Conservation (phyloP, 2,329 filamentous ascomycete species). For the Aspergillus pseudotamarii region DNA sequence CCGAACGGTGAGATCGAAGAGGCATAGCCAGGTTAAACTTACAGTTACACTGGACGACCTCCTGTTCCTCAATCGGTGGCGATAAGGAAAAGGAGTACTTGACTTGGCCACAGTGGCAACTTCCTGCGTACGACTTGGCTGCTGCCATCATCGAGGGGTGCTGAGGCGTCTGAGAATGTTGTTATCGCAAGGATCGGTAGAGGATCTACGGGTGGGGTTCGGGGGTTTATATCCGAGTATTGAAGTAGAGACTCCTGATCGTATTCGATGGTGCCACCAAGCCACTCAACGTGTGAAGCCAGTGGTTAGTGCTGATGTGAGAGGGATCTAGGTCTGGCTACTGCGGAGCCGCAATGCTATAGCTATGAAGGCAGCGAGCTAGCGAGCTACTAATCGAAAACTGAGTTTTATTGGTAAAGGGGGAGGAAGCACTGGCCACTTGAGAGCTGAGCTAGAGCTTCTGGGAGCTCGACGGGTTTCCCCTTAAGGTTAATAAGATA, state of each 20-base stretch:
- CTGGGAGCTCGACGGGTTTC: neutral
- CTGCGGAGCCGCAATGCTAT: neutral
- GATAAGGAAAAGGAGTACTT: conserved; percentile 23
- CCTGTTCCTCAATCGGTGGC: conserved; percentile 19
- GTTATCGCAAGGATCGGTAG: neutral
- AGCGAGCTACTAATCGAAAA: neutral
- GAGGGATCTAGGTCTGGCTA: neutral
- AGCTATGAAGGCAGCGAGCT: neutral
- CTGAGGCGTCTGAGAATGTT: neutral
- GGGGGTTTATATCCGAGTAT: neutral
- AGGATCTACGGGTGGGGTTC: neutral
- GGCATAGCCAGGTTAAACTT: neutral
- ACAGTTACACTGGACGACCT: conserved; percentile 26
- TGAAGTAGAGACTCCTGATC: neutral
- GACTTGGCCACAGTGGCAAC: conserved; percentile 27
- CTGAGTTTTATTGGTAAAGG: neutral
- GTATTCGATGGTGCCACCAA: neutral
- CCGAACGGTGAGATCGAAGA: neutral
- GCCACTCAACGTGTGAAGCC: neutral
- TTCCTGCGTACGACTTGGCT: conserved; percentile 15
- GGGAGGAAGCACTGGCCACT: neutral
- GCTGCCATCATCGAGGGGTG: neutral
- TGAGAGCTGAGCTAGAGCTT: neutral
- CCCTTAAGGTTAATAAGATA: neutral
- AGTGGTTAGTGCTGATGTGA: neutral